Base-by-base conservation (phyloP, 306 rosid species). In the Malus sieversii region DNA sequence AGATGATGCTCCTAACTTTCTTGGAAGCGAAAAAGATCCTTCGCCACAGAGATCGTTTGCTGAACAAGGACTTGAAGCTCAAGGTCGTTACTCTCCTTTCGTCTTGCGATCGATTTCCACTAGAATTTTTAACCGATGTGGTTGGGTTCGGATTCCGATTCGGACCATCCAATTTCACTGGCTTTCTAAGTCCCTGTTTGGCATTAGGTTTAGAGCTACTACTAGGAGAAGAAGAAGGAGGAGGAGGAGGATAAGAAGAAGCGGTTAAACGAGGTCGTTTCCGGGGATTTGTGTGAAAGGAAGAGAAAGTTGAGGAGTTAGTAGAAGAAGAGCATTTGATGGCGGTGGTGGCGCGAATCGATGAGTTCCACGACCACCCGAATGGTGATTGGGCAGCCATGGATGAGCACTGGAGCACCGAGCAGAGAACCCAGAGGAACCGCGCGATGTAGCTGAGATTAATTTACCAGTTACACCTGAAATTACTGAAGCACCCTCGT, bases 1-100 rank as follows among this genome's bases (percentile, higher is more conserved):
- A 74, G 77, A 91, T 73, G 52, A 91, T 82, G 87, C 92, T 86
- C 78, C 89, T 83, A 44, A 84, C 83, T 85, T 85, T 91, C 81
- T 77, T 87, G 52, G 93, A 88, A 0, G 91, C 83, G 75, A 84
- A 85, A 40, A 84, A 78, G 45, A 87, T 82, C 77, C 89, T 80
- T 73, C 84, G 77, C 90, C 84, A 80, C 18, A 87, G 78, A 67
- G 83, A 68, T 78, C 80, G 84, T 18, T 70, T 81, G 33, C 83
- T 80, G n/a, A 79, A 82, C 48, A 81, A 68, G 10, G 93, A 71
- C 55, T 78, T 83, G 12, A 84, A 74, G 71, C 71, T 82, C 35
- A 57, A 40, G 19, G 65, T 13, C 27, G 33, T 46, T 40, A 18
- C 48, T 33, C 16, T 59, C 77, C 44, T 67, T 53, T 44, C 29